phyloP scores from a whole-genome alignment of 2,329 filamentous ascomycete species.

The Fusarium miscanthi region DNA sequence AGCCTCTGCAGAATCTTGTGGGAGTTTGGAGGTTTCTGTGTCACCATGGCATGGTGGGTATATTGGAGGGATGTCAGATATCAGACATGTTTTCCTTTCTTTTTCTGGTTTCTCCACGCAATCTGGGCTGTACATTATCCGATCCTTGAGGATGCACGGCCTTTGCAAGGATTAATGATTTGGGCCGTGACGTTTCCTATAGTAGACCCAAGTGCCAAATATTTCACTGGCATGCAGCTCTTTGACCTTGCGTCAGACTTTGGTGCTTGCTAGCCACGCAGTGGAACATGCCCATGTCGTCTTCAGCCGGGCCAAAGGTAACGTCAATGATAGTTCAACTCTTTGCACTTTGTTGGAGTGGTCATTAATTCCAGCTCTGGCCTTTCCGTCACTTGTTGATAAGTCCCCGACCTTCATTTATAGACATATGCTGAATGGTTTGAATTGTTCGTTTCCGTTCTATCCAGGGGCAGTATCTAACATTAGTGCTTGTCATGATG shows the following conservation, averaged over 20 bases:
- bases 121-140: neutral
- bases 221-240: neutral
- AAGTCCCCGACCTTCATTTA: neutral
- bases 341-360: neutral
- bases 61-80: neutral
- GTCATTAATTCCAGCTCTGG: neutral
- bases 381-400: neutral
- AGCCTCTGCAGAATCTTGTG: neutral
- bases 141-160: neutral
- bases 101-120: neutral
- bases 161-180: neutral
- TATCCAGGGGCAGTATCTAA: neutral
- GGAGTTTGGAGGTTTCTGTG: neutral
- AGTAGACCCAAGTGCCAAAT: neutral
- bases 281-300: neutral
- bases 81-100: neutral
- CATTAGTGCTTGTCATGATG: slow-evolving; percentile 11
- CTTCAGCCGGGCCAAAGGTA: neutral
- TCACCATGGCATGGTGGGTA: neutral
- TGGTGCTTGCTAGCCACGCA: neutral
- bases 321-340: neutral
- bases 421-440: neutral
- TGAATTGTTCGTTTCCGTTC: neutral
- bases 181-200: neutral
- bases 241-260: neutral